Evolutionary conservation across 345 rosid genomes (phyloP), one percentile per base, ranked within the genome.

Genomic region (Salix koriyanagi): DNA sequence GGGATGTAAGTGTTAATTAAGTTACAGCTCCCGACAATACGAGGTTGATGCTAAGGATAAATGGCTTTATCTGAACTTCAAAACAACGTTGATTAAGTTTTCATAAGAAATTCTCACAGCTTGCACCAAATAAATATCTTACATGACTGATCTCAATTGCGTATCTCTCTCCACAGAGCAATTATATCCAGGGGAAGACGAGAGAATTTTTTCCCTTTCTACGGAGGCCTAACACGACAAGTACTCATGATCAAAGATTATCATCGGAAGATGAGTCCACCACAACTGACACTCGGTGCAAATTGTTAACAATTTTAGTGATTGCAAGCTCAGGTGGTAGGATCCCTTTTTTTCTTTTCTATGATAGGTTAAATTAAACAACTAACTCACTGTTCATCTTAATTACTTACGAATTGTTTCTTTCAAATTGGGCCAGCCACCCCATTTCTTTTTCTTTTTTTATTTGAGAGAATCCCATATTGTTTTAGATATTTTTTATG

Each of bases 351-450:
- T 70, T 71, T 32, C 65, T 46, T 25, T 5, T 42, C 26, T n/a
- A 26, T 13, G 39, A 41, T 54, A n/a, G 52, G 48, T 75, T 28
- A 41, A 71, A 65, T 25, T 52, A 19, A 52, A 1, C 58, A 52
- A 19, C 58, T 0, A 52, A 6, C 58, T 52, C 7, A 52, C 6
- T 52, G 58, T 0, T 52, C 56, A 50, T 50, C 56, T 77, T 34
- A 34, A 34, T n/a, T 76, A 14, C 54, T 69, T 60, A n/a, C 28
- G 79, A 79, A 32, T 44, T 41, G 73, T 78, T 54, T 28, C 67
- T 80, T 81, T 75, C 64, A 25, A 8, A 69, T 48, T 75, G 74
- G 76, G 71, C 76, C 82, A 46, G 14, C 13, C n/a, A 44, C 15
- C 71, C 14, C 34, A 32, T 34, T 34, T 34, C 37, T 34, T 34